Conservation (phyloP, 495 filamentous ascomycete species). For the Physcia stellaris region DNA sequence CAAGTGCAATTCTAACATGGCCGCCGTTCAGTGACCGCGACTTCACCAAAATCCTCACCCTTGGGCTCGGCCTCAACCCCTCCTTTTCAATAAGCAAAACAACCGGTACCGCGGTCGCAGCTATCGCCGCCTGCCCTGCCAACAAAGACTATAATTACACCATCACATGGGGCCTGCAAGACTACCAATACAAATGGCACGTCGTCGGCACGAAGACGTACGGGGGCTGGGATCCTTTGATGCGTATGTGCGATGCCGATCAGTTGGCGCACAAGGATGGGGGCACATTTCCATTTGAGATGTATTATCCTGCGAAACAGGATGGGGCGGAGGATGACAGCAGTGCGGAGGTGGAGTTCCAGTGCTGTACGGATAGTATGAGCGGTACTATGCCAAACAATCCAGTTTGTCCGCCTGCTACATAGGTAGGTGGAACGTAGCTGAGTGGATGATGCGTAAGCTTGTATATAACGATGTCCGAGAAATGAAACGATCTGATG, state of each 20-base stretch:
- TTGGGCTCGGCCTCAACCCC: constrained; percentile 3
- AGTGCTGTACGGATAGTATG: constrained; percentile 2
- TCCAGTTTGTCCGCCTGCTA: constrained; percentile 1
- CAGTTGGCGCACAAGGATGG: constrained; percentile 1
- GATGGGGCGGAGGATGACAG: neutral
- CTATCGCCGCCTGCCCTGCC: constrained; percentile 1
- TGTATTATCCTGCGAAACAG: constrained; percentile 1
- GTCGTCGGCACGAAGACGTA: constrained; percentile 4
- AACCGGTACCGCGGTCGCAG: neutral
- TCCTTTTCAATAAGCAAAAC: constrained; percentile 4
- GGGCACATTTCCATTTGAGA: constrained; percentile 1
- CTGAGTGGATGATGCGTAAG: too few relatives aligned
- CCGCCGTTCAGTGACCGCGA: neutral
- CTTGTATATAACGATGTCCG: too few relatives aligned
- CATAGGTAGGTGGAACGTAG: too few relatives aligned
- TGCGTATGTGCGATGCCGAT: constrained; percentile 1
- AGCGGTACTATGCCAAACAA: neutral
- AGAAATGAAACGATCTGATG: too few relatives aligned
- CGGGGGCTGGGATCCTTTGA: constrained; percentile 1
- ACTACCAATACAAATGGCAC: constrained; percentile 5
- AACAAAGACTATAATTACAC: constrained; percentile 3
- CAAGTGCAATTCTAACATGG: neutral
- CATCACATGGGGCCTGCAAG: constrained; percentile 6
- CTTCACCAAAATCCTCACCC: constrained; percentile 5
- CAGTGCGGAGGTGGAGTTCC: constrained; percentile 2